These are phyloP conservation scores for Planoprotostelium fungivorum DNA, from an alignment of 78 protist genomes.

Conservation along the genomic window DNA sequence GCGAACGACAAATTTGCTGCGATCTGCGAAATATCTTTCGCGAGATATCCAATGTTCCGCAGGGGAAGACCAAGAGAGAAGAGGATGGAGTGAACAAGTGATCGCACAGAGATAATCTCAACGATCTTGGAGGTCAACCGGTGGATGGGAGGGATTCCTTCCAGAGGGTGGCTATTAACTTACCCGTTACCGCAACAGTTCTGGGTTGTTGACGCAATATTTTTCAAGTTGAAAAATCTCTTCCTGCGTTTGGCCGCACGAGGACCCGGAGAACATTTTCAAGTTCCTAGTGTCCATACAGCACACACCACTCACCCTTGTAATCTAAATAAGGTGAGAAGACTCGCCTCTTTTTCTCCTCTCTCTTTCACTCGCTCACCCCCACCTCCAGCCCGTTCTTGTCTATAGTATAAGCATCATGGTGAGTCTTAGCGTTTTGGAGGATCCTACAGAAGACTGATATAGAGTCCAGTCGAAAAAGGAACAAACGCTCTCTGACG, in stretches of 20 bases:
- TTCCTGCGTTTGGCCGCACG: too few species aligned
- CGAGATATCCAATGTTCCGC: too few species aligned
- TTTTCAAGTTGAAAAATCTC: not conserved
- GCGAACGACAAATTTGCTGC: too few species aligned
- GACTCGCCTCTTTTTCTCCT: not conserved
- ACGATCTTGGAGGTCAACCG: too few species aligned
- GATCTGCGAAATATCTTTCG: too few species aligned
- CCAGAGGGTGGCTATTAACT: too few species aligned
- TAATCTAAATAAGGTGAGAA: not conserved
- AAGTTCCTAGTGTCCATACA: not conserved
- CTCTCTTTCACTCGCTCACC: not conserved
- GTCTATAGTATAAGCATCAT: not conserved
- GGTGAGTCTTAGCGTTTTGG: not conserved
- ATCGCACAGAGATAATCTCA: too few species aligned
- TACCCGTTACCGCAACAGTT: too few species aligned
- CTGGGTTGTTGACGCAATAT: too few species aligned
- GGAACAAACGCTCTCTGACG: slow-evolving; percentile 61
- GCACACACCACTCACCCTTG: not conserved
- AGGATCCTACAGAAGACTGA: not conserved
- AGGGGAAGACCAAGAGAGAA: too few species aligned
- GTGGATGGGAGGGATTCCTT: too few species aligned
- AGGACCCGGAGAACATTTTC: not conserved
- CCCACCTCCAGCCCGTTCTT: not conserved
- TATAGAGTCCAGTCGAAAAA: not conserved
- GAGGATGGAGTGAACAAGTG: too few species aligned